Base-by-base conservation (phyloP, 345 rosid genomes). In the Alliaria petiolata region DNA sequence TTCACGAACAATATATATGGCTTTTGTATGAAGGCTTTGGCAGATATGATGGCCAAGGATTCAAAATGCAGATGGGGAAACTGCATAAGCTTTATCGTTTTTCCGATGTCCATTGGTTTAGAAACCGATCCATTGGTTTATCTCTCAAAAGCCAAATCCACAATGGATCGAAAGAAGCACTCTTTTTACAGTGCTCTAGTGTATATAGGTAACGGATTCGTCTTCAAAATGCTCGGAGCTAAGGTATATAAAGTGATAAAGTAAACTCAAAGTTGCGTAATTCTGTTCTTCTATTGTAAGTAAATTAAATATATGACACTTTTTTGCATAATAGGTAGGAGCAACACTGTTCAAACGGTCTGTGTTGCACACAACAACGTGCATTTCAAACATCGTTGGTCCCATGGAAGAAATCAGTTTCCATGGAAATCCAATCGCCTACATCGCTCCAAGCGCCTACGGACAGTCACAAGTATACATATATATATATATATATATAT, bases 371-470 rank as follows among this genome's bases (percentile, higher is more conserved):
- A 86, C 77, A 79, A 82, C 87, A 7, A 6, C 81, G n/a, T 71
- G 10, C 74, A 64, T 71, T 58, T 88, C 87, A 8, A 88, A 83
- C 17, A 36, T 85, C 15, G 59, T 67, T 25, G 88, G 89, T 16
- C 91, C 86, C 0, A n/a, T 8, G 0, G 84, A 86, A 67, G 85
- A 88, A 66, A 78, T 86, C 4, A 68, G 82, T 66, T 83, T 84
- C 36, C 84, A 76, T 51, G 91, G 87, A 1, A 76, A 82, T 65
- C 83, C 84, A 6, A 59, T 86, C 0, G 73, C 85, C 46, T 88
- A 80, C 65, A 56, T 86, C 34, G 85, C 82, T 35, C 86, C 86
- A 5, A 78, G 75, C 12, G 72, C 63, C 47, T 85, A 81, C 31
- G 87, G 86, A 16, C 86, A 81, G 14, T 77, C 95, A 13, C 83